phyloP scores from a whole-genome alignment of 2,329 filamentous ascomycete genomes.

The Hypomyces perniciosus region DNA sequence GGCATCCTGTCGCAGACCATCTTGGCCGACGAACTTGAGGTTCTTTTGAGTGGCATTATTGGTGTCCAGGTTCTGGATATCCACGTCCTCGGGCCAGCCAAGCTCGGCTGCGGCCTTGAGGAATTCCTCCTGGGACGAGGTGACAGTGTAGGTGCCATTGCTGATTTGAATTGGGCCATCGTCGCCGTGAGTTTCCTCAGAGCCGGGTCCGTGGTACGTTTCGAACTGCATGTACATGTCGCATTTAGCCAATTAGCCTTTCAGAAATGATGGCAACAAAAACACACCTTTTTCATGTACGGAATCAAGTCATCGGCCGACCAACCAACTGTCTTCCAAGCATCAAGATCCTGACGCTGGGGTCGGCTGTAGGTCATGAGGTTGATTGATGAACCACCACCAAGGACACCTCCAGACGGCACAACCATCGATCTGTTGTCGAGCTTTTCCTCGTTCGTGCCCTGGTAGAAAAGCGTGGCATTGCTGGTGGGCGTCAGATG shows the following conservation, averaged over 20 bases:
- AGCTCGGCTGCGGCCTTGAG: constrained; percentile 39
- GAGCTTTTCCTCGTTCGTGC: constrained; percentile 13
- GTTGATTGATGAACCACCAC: constrained; percentile 21
- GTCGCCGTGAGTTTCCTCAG: constrained; percentile 35
- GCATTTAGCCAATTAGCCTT: too few species aligned
- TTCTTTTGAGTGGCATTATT: constrained; percentile 29
- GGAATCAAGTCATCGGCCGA: constrained; percentile 17
- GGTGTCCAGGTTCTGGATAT: constrained; percentile 43
- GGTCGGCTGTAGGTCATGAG: constrained; percentile 20
- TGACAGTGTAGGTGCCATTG: constrained; percentile 37
- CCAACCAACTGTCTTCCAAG: constrained; percentile 18
- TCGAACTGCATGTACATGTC: constrained; percentile 14
- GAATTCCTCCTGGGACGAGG: constrained; percentile 39
- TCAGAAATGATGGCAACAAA: too few species aligned
- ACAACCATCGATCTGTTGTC: constrained; percentile 14
- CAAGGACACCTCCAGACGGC: constrained; percentile 17
- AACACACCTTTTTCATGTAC: constrained; percentile 15
- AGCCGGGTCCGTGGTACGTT: constrained; percentile 21
- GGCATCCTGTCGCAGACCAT: constrained; percentile 18
- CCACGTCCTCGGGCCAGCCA: constrained; percentile 43
- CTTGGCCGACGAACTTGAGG: constrained; percentile 36
- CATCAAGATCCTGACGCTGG: constrained; percentile 17
- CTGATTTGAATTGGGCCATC: constrained; percentile 48
- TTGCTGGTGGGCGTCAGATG: constrained; percentile 14
- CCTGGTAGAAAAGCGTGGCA: constrained; percentile 16